phyloP scores from a whole-genome alignment of 768 basidiomycete species.

The Ephemerocybe angulata region DNA sequence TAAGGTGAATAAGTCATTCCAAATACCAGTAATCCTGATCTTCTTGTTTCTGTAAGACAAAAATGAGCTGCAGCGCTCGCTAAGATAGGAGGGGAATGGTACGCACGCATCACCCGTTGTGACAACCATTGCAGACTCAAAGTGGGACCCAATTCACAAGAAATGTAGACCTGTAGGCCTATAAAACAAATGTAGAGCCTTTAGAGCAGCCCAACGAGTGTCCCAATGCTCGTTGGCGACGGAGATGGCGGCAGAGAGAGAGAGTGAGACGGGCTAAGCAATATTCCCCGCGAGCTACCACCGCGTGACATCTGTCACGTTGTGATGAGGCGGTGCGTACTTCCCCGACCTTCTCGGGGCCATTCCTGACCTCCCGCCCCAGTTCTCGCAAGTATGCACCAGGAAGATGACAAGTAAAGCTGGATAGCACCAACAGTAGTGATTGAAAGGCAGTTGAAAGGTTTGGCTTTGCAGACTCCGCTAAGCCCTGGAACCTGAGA shows the following conservation, averaged over 20 bases:
- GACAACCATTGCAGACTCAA: constrained; percentile 37
- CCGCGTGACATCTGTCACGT: constrained; percentile 4
- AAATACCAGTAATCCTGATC: constrained; percentile 81
- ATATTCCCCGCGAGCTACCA: not conserved
- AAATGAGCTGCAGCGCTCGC: constrained; percentile 6
- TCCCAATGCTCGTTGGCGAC: not conserved
- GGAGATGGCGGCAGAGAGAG: constrained; percentile 6
- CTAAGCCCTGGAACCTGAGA: too few species aligned
- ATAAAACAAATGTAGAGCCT: too few species aligned
- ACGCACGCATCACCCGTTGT: constrained; percentile 45
- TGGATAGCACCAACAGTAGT: too few species aligned
- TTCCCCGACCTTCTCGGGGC: not conserved
- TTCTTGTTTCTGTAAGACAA: constrained; percentile 51
- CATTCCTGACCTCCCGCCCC: too few species aligned
- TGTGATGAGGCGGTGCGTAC: not conserved
- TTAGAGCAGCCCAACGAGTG: not conserved
- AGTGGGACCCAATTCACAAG: too few species aligned
- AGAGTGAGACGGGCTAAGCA: not conserved
- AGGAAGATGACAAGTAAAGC: too few species aligned
- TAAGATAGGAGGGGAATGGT: constrained; percentile 3
- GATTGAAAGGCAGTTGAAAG: too few species aligned
- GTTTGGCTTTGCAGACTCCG: too few species aligned
- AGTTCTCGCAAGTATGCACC: too few species aligned
- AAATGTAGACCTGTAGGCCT: too few species aligned
- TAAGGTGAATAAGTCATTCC: too few species aligned